A percentile compares a stretch with the other conserved stretches of the same genome.
Evolutionary conservation across 2,329 filamentous ascomycete species (phyloP).

Genomic region (Cercospora zeae-maydis): DNA sequence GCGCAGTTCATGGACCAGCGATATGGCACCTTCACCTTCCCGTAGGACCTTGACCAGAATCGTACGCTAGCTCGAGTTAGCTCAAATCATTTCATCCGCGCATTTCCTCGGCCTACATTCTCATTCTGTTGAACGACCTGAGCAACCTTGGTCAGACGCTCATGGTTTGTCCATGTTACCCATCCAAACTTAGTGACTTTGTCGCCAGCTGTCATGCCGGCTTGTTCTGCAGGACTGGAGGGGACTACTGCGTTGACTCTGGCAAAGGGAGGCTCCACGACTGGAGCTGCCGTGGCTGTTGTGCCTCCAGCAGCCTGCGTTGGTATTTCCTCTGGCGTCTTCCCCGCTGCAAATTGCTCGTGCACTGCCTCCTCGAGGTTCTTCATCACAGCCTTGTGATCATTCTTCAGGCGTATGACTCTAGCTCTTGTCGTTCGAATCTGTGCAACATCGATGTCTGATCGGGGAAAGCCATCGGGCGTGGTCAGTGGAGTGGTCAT

Average conservation of each 20-base stretch:
- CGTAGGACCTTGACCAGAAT: conserved; percentile 67
- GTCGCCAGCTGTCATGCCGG: conserved; percentile 78
- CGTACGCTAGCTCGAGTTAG: conserved; percentile 52
- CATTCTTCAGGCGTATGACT: conserved; percentile 86
- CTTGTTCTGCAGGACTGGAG: conserved; percentile 74
- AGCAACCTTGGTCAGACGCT: conserved; percentile 79
- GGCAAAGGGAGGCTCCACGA: conserved; percentile 68
- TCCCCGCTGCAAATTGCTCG: conserved; percentile 67
- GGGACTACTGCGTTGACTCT: conserved; percentile 80
- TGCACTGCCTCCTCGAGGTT: conserved; percentile 83
- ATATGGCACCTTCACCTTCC: conserved; percentile 58
- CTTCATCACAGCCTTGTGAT: conserved; percentile 86
- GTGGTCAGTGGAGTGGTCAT: conserved; percentile 89
- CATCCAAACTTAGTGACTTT: conserved; percentile 79
- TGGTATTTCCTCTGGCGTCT: conserved; percentile 19
- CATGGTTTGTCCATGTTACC: conserved; percentile 79
- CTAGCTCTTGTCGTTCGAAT: conserved; percentile 89
- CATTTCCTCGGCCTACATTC: conserved; percentile 61
- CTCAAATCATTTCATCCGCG: not conserved
- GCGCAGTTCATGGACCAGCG: conserved; percentile 60
- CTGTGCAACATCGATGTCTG: conserved; percentile 92
- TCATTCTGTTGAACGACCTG: conserved; percentile 87
- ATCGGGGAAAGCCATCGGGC: conserved; percentile 84
- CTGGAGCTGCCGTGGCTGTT: conserved; percentile 21
- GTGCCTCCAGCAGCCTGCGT: conserved; percentile 18